Base-by-base conservation (phyloP, 495 filamentous ascomycete genomes). In the Terfezia claveryi region DNA sequence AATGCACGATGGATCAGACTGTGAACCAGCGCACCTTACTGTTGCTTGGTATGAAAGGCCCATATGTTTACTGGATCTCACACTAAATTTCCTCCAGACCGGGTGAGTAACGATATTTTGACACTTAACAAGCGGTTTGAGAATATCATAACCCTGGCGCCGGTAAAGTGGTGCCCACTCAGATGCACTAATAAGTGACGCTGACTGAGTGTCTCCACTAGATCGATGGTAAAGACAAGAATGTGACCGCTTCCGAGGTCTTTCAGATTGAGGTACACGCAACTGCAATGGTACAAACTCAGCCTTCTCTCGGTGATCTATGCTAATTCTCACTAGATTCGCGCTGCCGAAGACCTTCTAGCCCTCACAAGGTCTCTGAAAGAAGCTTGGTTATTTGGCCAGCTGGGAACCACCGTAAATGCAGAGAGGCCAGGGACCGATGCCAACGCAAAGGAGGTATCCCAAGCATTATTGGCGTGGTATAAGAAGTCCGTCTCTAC, bases 361-460 rank as follows among this genome's bases (percentile, higher is more conserved):
- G 69, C 72, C 10, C 62, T 85, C 12, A 81, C 75, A 37, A 73
- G 81, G 12, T 68, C 71, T 8, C 68, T 85, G 69, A 82, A 85
- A 66, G 82, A 85, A 60, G 72, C 76, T n/a, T 85, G 81, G 81
- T 68, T 84, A 23, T 83, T 82, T 60, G 81, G 82, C 14, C 74
- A 79, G 56, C 69, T 85, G n/a, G 69, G 82, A 23, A 81, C 79
- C n/a, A 59, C 61, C 0, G 61, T 82, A 4, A 76, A 75, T 17
- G 72, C 73, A 61, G 64, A 71, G 46, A 66, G 71, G 49, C 61
- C 56, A 14, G 68, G 50, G 69, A 65, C 64, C 32, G 67, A 71
- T 56, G 68, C 74, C 61, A 69, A 71, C 61, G 68, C 75, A 16
- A 76, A 79, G 60, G 66, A 68, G 37, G 69, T 78, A 56, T 76